These are phyloP conservation scores for Pseudovirgaria hyperparasitica DNA, from an alignment of 2,329 filamentous ascomycete species.

Conservation along the genomic window DNA sequence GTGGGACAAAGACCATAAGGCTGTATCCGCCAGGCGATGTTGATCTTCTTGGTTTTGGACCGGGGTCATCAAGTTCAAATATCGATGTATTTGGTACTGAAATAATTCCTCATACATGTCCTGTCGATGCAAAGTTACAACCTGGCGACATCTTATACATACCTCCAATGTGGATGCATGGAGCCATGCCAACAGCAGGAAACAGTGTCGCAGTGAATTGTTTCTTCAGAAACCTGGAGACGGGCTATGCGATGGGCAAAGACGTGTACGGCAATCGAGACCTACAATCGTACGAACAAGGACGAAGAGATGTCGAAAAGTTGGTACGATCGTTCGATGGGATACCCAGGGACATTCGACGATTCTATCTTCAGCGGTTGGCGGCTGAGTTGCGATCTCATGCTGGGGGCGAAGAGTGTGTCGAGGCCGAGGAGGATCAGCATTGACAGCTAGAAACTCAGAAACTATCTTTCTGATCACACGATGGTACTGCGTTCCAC, in stretches of 20 bases:
- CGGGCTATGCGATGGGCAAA: conserved; percentile 57
- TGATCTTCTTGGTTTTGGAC: conserved; percentile 52
- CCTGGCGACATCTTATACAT: conserved; percentile 71
- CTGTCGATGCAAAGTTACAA: conserved; percentile 51
- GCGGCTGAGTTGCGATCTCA: conserved; percentile 59
- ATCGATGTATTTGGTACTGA: conserved; percentile 50
- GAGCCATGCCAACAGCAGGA: conserved; percentile 40
- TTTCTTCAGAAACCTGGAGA: conserved; percentile 64
- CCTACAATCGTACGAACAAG: conserved; percentile 71
- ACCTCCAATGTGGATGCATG: conserved; percentile 75
- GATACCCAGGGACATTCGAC: conserved; percentile 52
- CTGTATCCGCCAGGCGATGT: conserved; percentile 73
- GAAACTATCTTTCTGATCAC: too few species aligned
- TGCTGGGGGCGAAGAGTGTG: too few species aligned
- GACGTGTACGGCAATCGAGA: conserved; percentile 87
- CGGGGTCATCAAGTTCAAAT: conserved; percentile 70
- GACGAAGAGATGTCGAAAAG: conserved; percentile 56
- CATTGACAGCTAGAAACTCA: too few species aligned
- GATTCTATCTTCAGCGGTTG: conserved; percentile 63
- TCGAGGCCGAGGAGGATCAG: too few species aligned
- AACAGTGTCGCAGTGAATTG: conserved; percentile 75
- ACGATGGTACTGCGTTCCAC: too few species aligned
- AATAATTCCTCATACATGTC: conserved; percentile 33
- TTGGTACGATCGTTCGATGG: conserved; percentile 52
- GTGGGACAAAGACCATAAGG: conserved; percentile 58